Evolutionary conservation across 2,329 filamentous ascomycete species (phyloP), one percentile per base, ranked within the genome.

Genomic region (Pestalotiopsis sp.): DNA sequence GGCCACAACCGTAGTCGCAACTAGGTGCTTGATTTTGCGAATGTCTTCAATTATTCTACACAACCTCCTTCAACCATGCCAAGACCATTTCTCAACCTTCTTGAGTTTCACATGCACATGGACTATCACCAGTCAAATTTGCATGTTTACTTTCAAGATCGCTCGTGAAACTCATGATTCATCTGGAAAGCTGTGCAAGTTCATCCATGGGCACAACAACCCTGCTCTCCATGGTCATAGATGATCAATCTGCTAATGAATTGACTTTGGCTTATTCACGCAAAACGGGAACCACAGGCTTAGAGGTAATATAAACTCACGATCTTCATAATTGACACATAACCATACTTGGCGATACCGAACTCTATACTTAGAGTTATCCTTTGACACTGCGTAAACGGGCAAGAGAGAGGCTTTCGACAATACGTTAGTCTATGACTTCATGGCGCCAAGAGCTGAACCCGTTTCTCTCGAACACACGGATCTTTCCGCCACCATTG

Each of bases 351-450:
- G 14, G 23, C 45, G 14, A 52, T 20, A 52, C 45, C 45, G n/a
- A 52, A 52, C 45, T n/a, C 31, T 36, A 36, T 36, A 36, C 31
- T 36, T 36, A 9, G 9, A 36, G 7, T 52, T 52, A 52, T n/a
- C 14, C 45, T 52, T 52, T 52, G 14, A 52, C 17, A 52, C 17
- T 52, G n/a, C 57, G 57, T 23, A 13, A 59, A 36, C 59, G 11
- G 31, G 31, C 59, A 62, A 4, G 13, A 62, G 59, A 36, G 31
- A 36, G 59, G 59, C 59, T 27, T 36, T 39, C 27, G 36, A 38
- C 13, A 62, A 20, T 3, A 12, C 17, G n/a, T 36, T 62, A 62
- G 59, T 62, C 59, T 62, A 62, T 62, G 59, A 62, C 59, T 62
- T 39, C 59, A 62, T 62, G 59, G 31, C 31, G 27, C 31, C 17